Evolutionary conservation across 208 protist genomes (phyloP), one percentile per base, ranked within the genome.

Genomic region (Wallacemonas collosoma): DNA sequence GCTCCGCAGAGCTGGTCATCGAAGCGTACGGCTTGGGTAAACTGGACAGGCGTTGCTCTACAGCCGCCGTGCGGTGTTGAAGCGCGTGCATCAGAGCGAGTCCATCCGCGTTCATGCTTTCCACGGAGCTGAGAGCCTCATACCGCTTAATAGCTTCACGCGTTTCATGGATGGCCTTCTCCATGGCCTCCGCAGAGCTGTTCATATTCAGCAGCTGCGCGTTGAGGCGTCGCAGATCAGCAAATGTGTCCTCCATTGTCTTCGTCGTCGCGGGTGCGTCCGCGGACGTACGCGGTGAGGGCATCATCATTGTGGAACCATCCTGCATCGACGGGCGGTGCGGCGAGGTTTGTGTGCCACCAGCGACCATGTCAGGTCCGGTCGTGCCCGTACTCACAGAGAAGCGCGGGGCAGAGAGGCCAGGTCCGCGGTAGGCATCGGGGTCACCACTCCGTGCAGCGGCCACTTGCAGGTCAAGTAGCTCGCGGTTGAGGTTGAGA

Each of bases 161-260:
- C 15, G 90, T 92, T 41, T 88, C 87, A 38, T 78, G 69, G 56
- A 95, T 88, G 14, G 90, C 90, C 64, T 77, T 81, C 43, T 88
- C 90, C 88, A 95, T 95, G 1, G 83, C 81, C 40, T 83, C 90
- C 0, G 90, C 74, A 14, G 90, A 92, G 3, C 72, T 71, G 61
- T 83, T 89, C n/a, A 90, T 82, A 8, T 72, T 80, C 62, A 86
- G 71, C 8, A 95, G 60, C 62, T 91, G 80, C 9, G 75, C 73
- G 63, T 92, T 90, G 61, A 95, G 82, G 35, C 77, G 70, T n/a
- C 85, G 56, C 56, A 95, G 73, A 64, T 86, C 86, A 1, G 75
- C 76, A 26, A 93, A 74, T 0, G 82, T 87, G 48, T 60, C 73
- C 43, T 83, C 70, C 65, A 95, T 85, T 54, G 75, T 85, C 44